These are phyloP conservation scores for Eudorina sp. DNA, from an alignment of 139 green algal species.

Conservation along the genomic window DNA sequence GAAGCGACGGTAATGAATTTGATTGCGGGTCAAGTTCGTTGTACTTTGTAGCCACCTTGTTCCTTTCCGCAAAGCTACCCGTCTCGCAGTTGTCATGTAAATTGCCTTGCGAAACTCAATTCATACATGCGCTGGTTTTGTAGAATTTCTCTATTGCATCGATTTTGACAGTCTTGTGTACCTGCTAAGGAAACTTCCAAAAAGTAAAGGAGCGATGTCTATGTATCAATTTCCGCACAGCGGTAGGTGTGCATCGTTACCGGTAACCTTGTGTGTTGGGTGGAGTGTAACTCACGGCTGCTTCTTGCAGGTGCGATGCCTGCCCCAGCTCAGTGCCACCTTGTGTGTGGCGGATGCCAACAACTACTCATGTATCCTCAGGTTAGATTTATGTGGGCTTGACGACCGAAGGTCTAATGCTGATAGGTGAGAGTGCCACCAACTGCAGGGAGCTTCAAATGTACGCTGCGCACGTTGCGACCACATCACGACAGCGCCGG, in stretches of 20 bases:
- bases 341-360: constrained; percentile 86
- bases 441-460: constrained; percentile 87
- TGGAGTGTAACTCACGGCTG: not conserved
- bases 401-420: too few species aligned
- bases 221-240: constrained; percentile 8
- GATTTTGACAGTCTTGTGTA: not conserved
- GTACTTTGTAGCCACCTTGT: too few species aligned
- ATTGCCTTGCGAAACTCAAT: too few species aligned
- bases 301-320: constrained; percentile 3
- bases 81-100: too few species aligned
- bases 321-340: constrained; percentile 68
- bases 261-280: too few species aligned
- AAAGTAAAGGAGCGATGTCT: constrained; percentile 3
- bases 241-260: too few species aligned
- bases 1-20: too few species aligned
- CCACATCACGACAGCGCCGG: constrained; percentile 84
- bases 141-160: too few species aligned
- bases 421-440: too few species aligned
- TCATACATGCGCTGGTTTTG: too few species aligned
- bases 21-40: too few species aligned
- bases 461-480: constrained; percentile 91
- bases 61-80: too few species aligned
- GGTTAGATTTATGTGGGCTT: constrained; percentile 26
- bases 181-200: not conserved
- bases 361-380: constrained; percentile 89